These are phyloP conservation scores for Termitomyces sp. DNA, from an alignment of 768 basidiomycete genomes.

Conservation along the genomic window DNA sequence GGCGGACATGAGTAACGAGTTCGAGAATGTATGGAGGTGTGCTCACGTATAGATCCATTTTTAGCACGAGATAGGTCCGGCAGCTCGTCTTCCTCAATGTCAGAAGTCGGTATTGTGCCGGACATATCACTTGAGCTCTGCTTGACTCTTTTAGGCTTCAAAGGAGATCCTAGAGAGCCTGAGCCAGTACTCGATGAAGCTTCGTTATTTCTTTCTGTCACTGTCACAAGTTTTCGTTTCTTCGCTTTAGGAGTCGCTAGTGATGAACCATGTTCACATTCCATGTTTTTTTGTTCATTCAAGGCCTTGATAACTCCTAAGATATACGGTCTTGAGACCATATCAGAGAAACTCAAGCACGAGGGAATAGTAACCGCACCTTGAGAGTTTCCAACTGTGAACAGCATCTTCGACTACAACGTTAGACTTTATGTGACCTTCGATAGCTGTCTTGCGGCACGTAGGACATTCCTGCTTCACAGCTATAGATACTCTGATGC, in stretches of 20 bases:
- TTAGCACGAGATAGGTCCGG: conserved; percentile 1
- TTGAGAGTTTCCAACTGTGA: conserved; percentile 64
- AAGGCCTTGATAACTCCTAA: conserved; percentile 30
- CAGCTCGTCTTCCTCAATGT: conserved; percentile 31
- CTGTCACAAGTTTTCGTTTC: conserved; percentile 13
- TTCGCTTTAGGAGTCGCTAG: conserved; percentile 11
- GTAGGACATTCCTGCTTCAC: conserved; percentile 68
- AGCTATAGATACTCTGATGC: conserved; percentile 58
- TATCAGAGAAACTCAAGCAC: neutral
- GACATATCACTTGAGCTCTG: conserved; percentile 6
- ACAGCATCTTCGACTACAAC: conserved; percentile 68
- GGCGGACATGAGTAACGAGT: neutral
- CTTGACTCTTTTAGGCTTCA: conserved; percentile 16
- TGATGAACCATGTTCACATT: conserved; percentile 8
- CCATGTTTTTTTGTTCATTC: conserved; percentile 22
- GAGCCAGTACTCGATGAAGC: conserved; percentile 7
- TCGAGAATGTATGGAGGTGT: neutral
- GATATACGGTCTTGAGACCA: conserved; percentile 36
- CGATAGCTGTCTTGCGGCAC: conserved; percentile 57
- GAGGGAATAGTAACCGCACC: conserved; percentile 37
- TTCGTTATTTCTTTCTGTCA: neutral
- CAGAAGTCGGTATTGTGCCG: conserved; percentile 29
- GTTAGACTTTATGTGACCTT: conserved; percentile 65
- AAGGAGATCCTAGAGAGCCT: conserved; percentile 16
- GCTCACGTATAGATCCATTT: conserved; percentile 2